Evolutionary conservation across 2,329 filamentous ascomycete species (phyloP).

Genomic region (Madurella fahalii): DNA sequence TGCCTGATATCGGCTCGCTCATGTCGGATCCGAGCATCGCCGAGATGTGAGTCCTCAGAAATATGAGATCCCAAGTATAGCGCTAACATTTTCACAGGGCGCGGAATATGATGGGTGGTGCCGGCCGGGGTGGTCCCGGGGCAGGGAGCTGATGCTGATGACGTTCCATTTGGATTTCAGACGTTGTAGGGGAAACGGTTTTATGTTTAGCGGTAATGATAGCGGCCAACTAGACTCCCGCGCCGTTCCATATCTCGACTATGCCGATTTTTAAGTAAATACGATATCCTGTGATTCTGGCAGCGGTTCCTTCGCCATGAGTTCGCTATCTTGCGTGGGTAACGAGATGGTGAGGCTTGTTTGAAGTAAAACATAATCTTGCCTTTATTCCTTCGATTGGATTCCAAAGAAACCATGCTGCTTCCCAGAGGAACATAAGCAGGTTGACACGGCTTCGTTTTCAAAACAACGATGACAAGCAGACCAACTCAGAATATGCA

Average conservation of each 20-base stretch:
- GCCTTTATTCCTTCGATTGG: too few species aligned
- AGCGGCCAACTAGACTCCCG: neutral
- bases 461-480: too few species aligned
- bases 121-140: slow-evolving; percentile 17
- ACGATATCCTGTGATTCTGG: too few species aligned
- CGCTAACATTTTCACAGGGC: slow-evolving; percentile 23
- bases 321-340: too few species aligned
- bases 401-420: too few species aligned
- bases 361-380: too few species aligned
- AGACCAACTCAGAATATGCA: too few species aligned
- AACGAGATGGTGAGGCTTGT: too few species aligned
- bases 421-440: too few species aligned
- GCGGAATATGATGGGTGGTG: slow-evolving; percentile 30
- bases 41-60: slow-evolving; percentile 69
- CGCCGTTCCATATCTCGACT: neutral
- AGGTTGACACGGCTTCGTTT: too few species aligned
- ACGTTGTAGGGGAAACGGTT: neutral
- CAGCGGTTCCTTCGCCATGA: too few species aligned
- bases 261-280: neutral
- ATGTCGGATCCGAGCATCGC: slow-evolving; percentile 92
- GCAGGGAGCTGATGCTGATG: slow-evolving; percentile 11
- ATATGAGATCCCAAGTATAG: neutral
- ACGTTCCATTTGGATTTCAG: neutral
- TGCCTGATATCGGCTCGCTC: slow-evolving; percentile 79
- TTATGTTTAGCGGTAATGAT: neutral